Evolutionary conservation across 2,329 filamentous ascomycete species (phyloP), one percentile per base, ranked within the genome.

Genomic region (Elsinoe australis): DNA sequence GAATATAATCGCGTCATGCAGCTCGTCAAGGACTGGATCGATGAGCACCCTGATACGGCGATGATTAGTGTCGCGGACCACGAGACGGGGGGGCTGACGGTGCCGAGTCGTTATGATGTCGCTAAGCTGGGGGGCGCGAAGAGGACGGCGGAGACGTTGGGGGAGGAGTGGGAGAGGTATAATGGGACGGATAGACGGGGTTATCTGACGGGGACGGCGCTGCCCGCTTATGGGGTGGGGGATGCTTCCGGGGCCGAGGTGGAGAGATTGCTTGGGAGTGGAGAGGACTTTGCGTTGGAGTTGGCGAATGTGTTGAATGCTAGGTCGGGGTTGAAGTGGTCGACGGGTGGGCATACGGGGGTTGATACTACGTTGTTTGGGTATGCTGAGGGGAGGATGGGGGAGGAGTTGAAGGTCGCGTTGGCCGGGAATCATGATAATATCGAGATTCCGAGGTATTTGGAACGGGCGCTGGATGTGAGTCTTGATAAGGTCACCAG

Each of bases 11-110:
- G 63, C 9, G 62, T 66, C 12, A 62, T 69, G 52, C 57, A 58
- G 3, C 62, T 59, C 33, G 62, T 68, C 35, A 59, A 58, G n/a
- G 52, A 61, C 14, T 68, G 66, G 65, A 66, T 69, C 49, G 65
- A 69, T 51, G 54, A 56, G 18, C 64, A 69, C 50, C 59, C 62
- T 2, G 58, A 64, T 38, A 69, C 67, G 1, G 56, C 64, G 38
- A 59, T 69, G 52, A 58, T 69, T 44, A 64, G 62, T 9, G 66
- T 64, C 10, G 67, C 67, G 0, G 66, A 70, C 52, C 65, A 69
- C 51, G 66, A 69, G 51, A 65, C 60, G 18, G 67, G 67, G 22
- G 67, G 66, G 9, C 53, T 68, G 34, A 67, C 66, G 0, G 57
- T 67, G 8, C 62, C 63, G 24, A 65, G 64, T 41, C 24, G 39